These are phyloP conservation scores for Citrus australasica DNA, from an alignment of 345 rosid genomes.

Conservation along the genomic window DNA sequence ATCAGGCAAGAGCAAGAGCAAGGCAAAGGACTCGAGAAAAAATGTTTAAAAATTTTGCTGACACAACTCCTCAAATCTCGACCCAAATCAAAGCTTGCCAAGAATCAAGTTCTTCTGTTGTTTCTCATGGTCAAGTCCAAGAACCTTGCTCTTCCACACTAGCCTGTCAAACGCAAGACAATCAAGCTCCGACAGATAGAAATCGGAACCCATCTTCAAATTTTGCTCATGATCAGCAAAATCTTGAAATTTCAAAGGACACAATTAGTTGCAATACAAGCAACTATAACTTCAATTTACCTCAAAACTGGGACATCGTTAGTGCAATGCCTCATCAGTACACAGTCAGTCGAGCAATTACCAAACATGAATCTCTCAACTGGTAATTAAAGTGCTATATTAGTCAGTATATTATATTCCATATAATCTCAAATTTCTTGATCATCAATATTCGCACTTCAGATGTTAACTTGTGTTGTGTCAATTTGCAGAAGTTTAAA, in stretches of 20 bases:
- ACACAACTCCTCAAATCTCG: constrained; percentile 24
- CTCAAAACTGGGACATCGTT: constrained; percentile 43
- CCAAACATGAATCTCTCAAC: constrained; percentile 29
- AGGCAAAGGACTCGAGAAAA: constrained; percentile 48
- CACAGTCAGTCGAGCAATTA: constrained; percentile 29
- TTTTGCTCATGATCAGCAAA: constrained; percentile 29
- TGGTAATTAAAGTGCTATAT: constrained; percentile 25
- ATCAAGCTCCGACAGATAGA: constrained; percentile 16
- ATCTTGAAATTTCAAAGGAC: constrained; percentile 31
- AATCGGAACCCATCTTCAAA: constrained; percentile 30
- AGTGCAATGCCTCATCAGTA: constrained; percentile 31
- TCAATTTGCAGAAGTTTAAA: constrained; percentile 43
- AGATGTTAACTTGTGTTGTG: not conserved
- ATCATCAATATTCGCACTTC: not conserved
- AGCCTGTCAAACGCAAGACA: not conserved
- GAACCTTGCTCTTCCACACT: not conserved
- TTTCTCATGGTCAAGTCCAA: constrained; percentile 15
- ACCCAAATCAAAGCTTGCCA: constrained; percentile 27
- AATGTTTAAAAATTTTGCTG: constrained; percentile 24
- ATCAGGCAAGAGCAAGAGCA: constrained; percentile 59
- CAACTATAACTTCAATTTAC: constrained; percentile 33
- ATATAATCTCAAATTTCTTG: not conserved
- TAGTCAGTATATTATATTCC: too few species aligned
- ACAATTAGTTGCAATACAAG: constrained; percentile 14
- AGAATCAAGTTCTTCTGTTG: constrained; percentile 16